A percentile compares a stretch with the other conserved stretches of the same genome.
These are phyloP conservation scores for Melaleuca quinquenervia DNA, from an alignment of 345 rosid species.

Conservation along the genomic window DNA sequence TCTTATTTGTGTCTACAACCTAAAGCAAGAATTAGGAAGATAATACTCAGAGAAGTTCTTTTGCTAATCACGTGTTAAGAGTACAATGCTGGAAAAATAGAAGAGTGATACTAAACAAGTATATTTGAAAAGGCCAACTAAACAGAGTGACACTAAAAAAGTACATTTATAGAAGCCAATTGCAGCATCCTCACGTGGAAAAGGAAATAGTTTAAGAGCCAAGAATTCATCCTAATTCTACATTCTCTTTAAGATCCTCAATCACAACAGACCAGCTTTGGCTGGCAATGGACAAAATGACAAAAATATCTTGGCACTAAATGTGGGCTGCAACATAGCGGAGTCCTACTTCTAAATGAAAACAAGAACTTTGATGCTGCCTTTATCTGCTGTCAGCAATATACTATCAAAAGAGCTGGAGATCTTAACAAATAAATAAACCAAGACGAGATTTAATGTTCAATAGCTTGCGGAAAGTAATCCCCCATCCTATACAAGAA, in stretches of 20 bases:
- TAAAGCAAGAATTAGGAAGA: neutral
- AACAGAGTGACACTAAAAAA: neutral
- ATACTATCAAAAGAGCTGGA: neutral
- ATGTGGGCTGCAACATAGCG: neutral
- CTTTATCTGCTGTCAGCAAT: neutral
- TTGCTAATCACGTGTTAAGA: neutral
- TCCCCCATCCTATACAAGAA: neutral
- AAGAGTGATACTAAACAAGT: too few species aligned
- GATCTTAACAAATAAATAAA: neutral
- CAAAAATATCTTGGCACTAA: neutral
- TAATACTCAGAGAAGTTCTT: neutral
- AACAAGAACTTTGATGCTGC: neutral
- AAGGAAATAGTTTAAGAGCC: neutral
- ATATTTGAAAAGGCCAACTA: neutral
- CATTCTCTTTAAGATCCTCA: neutral
- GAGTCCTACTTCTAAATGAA: neutral
- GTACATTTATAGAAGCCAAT: neutral
- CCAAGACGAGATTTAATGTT: neutral
- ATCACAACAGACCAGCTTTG: neutral
- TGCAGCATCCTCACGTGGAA: neutral
- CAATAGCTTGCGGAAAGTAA: neutral
- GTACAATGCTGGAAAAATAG: neutral
- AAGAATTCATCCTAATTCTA: neutral
- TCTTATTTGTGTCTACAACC: neutral
- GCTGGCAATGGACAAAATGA: neutral